These are phyloP conservation scores for Wickerhamomyces chaumierensis DNA, from an alignment of 805 yeast species.

Conservation along the genomic window DNA sequence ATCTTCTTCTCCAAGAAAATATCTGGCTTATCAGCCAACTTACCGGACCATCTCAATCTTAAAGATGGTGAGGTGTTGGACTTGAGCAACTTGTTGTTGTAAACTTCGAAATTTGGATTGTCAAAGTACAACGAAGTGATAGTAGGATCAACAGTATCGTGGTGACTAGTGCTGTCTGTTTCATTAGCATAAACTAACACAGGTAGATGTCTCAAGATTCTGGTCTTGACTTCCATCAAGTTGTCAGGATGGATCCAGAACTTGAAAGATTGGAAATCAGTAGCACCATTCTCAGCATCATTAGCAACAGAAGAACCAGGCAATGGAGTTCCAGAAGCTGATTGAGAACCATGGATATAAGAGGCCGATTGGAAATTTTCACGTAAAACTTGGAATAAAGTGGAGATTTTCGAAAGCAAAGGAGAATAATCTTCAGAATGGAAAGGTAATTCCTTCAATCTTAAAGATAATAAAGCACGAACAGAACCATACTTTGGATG, in stretches of 20 bases:
- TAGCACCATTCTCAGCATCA: slow-evolving; percentile 19
- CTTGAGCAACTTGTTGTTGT: slow-evolving; percentile 73
- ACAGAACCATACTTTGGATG: slow-evolving; percentile 79
- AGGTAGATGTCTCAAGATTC: slow-evolving; percentile 86
- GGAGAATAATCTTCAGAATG: slow-evolving; percentile 95
- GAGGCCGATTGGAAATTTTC: slow-evolving; percentile 41
- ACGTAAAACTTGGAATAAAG: slow-evolving; percentile 70
- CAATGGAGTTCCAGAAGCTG: slow-evolving; percentile 6
- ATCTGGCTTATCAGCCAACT: slow-evolving; percentile 64
- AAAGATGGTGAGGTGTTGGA: slow-evolving; percentile 60
- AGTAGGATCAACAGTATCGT: slow-evolving; percentile 56
- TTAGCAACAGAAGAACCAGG: slow-evolving; percentile 14
- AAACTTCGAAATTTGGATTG: slow-evolving; percentile 69
- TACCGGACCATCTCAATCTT: slow-evolving; percentile 87
- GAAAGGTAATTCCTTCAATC: slow-evolving; percentile 81
- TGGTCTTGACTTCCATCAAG: slow-evolving; percentile 94
- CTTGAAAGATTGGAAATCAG: slow-evolving; percentile 53
- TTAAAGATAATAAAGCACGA: slow-evolving; percentile 76
- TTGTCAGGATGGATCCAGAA: slow-evolving; percentile 98
- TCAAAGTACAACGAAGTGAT: slow-evolving; percentile 86
- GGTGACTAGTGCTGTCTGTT: slow-evolving; percentile 23
- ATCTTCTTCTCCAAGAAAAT: slow-evolving; percentile 72
- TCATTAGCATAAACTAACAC: slow-evolving; percentile 61
- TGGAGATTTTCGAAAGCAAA: slow-evolving; percentile 68
- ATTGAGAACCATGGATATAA: slow-evolving; percentile 17